Evolutionary conservation across 495 filamentous ascomycete genomes (phyloP), one percentile per base, ranked within the genome.

Genomic region (Clavariopsis aquatica): DNA sequence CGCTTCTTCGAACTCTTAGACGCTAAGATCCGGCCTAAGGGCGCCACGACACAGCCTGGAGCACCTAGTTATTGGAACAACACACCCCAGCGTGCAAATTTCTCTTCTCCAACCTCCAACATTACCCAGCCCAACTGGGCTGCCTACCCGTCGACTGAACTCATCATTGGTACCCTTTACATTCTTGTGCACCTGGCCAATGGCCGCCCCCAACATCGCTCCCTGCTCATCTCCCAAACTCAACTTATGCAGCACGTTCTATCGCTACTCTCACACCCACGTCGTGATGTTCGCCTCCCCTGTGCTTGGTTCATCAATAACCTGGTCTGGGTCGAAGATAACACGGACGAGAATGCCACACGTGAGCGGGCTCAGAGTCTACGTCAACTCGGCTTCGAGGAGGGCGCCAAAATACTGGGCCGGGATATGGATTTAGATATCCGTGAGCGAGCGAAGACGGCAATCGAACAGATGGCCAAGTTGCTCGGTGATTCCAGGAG

Each of bases 131-230:
- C 26, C 15, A 64, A 64, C 65, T 64, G 60, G 60, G 5, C 67
- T n/a, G 9, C 28, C 27, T 59, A 65, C 52, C 52, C 60, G 13
- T 52, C 68, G 46, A 43, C 81, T 54, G 88, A 94, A 74, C 87
- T 97, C 60, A 80, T 96, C 60, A 82, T 78, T 68, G 81, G 89
- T 17, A 87, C 91, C 26, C 83, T 87, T 27, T 91, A 83, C 70
- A 83, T 95, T 57, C 78, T 98, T 55, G 86, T 91, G 43, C 91
- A 97, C 76, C 85, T 98, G 64, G 91, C 92, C 15, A 92, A 91
- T 15, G 88, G 90, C 55, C 76, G 82, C 15, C 86, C 92, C 0
- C 80, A 83, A 45, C 91, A 97, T 72, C 87, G 90, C 8, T 84
- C 90, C 62, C 77, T 88, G n/a, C 77, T 98, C 23, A 82, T 87